Base-by-base conservation (phyloP, 257 asterid genomes). In the Fraxinus quadrangulata region DNA sequence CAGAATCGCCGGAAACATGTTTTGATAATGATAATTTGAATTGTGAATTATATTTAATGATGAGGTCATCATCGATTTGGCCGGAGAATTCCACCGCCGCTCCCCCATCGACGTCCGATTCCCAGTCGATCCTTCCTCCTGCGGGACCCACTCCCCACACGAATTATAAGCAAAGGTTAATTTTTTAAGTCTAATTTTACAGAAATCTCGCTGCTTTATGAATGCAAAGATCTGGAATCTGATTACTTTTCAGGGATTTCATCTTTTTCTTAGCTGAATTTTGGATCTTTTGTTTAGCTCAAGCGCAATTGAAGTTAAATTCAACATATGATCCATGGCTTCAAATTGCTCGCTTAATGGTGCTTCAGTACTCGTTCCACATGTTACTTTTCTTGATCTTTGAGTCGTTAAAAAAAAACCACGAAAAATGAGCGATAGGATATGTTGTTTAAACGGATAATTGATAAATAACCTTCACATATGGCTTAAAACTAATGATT, bases 41-140 rank as follows among this genome's bases (percentile, higher is more conserved):
- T 75, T 76, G 34, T 56, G 71, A 69, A 75, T 77, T 76, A 75
- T 78, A 39, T 67, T 76, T 72, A 66, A 83, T 67, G 19, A 92
- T 92, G 97, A 91, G 94, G 89, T 88, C 94, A 79, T 83, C 90
- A 67, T 79, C 91, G 72, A 61, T 67, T 65, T 84, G 85, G 92
- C 80, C 88, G 88, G 97, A 90, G 66, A 87, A 89, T 88, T 85
- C 88, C 51, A 70, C 91, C 11, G 68, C 85, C n/a, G 75, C 77
- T 45, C 76, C 85, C 9, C 77, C 69, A 63, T 63, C 88, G 28
- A 72, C 91, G 61, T 83, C 88, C 36, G 65, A 71, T 75, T 82
- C 75, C 67, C 86, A 28, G 78, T 80, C 78, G 69, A 84, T 78
- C 72, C 84, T 77, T 61, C 83, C 78, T 1, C 81, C 86, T 39